A percentile compares a stretch with the other conserved stretches of the same genome.
phyloP scores from a whole-genome alignment of 2,329 filamentous ascomycete genomes.

The Colletotrichum euphorbiae region DNA sequence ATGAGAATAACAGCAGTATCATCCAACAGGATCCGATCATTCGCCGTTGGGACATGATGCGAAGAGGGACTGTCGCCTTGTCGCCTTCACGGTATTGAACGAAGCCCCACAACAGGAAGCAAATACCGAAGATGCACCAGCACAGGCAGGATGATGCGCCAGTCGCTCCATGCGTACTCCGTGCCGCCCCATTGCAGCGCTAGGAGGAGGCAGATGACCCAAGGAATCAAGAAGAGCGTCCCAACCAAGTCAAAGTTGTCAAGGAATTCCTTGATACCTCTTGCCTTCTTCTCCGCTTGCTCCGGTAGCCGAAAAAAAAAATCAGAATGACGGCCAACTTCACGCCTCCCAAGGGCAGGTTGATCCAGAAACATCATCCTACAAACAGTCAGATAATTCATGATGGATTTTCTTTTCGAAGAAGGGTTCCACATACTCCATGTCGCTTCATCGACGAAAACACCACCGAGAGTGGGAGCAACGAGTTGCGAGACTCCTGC shows the following conservation, averaged over 20 bases:
- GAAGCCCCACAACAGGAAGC: slow-evolving; percentile 62
- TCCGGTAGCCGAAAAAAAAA: slow-evolving; percentile 56
- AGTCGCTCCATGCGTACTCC: slow-evolving; percentile 45
- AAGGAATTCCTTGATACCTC: slow-evolving; percentile 46
- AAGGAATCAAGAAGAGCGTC: slow-evolving; percentile 3
- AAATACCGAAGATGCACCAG: slow-evolving; percentile 62
- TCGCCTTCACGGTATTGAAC: slow-evolving; percentile 66
- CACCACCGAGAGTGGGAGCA: slow-evolving; percentile 62
- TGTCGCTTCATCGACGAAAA: slow-evolving; percentile 59
- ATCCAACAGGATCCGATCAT: slow-evolving; percentile 1
- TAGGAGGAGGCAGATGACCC: slow-evolving; percentile 7
- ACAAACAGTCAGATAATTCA: background rate
- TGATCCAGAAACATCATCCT: slow-evolving; percentile 60
- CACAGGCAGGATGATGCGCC: slow-evolving; percentile 60
- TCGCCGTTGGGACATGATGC: slow-evolving; percentile 53
- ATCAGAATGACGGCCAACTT: slow-evolving; percentile 55
- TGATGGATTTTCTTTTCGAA: background rate
- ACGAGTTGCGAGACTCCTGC: slow-evolving; percentile 65
- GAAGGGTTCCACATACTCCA: slow-evolving; percentile 51
- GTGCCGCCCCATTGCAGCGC: slow-evolving; percentile 8
- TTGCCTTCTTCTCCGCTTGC: slow-evolving; percentile 43
- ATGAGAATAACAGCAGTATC: background rate
- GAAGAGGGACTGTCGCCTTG: slow-evolving; percentile 60
- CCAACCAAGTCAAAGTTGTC: slow-evolving; percentile 45
- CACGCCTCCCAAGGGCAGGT: slow-evolving; percentile 58